These are phyloP conservation scores for Rhytidiadelphus loreus DNA, from an alignment of 225 moss, liverwort and hornwort genomes.

Conservation along the genomic window DNA sequence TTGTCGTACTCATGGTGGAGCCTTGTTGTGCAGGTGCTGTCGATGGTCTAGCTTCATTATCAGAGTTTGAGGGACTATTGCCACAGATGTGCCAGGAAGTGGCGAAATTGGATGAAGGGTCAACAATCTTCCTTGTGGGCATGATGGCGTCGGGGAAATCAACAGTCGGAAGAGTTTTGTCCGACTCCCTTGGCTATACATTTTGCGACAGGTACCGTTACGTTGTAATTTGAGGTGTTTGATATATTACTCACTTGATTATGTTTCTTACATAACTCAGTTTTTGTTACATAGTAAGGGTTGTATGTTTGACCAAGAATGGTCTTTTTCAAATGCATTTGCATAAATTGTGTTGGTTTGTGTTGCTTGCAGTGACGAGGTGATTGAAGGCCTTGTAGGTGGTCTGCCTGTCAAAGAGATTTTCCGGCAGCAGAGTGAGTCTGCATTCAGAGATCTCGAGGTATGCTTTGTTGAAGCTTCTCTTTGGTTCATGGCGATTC, in stretches of 20 bases:
- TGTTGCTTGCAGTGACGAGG: conserved; percentile 54
- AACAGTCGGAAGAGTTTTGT: conserved; percentile 63
- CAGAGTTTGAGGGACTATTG: conserved; percentile 27
- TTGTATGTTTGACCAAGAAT: not conserved
- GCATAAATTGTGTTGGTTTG: not conserved
- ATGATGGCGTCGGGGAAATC: conserved; percentile 97
- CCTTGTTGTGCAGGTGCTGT: conserved; percentile 7
- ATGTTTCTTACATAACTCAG: not conserved
- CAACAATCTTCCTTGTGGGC: conserved; percentile 73
- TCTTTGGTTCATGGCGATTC: no score
- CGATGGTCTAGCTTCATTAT: not conserved
- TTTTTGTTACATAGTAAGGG: not conserved
- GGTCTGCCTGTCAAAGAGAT: conserved; percentile 67
- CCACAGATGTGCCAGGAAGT: conserved; percentile 31
- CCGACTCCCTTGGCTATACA: conserved; percentile 54
- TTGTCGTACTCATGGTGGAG: not conserved
- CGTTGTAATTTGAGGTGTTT: not conserved
- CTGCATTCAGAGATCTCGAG: conserved; percentile 75
- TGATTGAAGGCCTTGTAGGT: conserved; percentile 59
- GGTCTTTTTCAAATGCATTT: not conserved
- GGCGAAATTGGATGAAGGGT: conserved; percentile 21
- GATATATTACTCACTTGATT: not conserved
- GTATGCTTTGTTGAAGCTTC: not conserved
- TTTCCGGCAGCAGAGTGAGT: conserved; percentile 51
- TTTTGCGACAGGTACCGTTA: conserved; percentile 68